Base-by-base conservation (phyloP, 1,284 basidiomycete genomes). In the Dichomitus squalens region DNA sequence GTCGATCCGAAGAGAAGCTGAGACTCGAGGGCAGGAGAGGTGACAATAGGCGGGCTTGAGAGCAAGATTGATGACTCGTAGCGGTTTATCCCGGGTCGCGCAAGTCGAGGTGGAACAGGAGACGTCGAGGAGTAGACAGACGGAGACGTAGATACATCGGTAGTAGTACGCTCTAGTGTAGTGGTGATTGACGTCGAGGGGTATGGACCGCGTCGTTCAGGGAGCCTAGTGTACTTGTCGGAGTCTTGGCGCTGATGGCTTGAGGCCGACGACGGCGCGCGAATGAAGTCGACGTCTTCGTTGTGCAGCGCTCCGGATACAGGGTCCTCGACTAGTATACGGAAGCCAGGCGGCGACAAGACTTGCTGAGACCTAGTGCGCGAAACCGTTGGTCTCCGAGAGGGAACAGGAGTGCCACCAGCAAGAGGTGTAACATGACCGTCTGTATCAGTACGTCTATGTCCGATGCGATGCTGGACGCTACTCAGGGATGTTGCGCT, bases 11-110 rank as follows among this genome's bases (percentile, higher is more conserved):
- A 76, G 60, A 72, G 71, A 5, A 76, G 66, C 51, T 68, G 63
- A 7, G 72, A 70, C 44, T 75, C 68, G 14, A 76, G 66, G 11
- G 73, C 70, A 31, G 70, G 68, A 1, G 74, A 75, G 27, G 58
- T 69, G 31, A 76, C 52, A 31, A 64, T 61, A 5, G 72, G 69
- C 11, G 75, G 75, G 47, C 72, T 74, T 4, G 65, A 58, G 0
- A 70, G 71, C 9, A 75, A 67, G 33, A 72, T 57, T 2, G 70
- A 68, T 18, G 70, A 68, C 50, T 72, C 67, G 21, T 33, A 47
- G 8, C 44, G 44, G n/a, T 47, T 47, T 27, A 47, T 47, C 29
- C 7, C 29, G 2, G 44, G 44, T 65, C 62, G 9, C 66, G 40
- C 25, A 31, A 23, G 31, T 9, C 18, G 12, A 4, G 39, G 34